A percentile compares a stretch with the other conserved stretches of the same genome.
Evolutionary conservation across 2,329 filamentous ascomycete genomes (phyloP).

Genomic region (Talaromyces pinophilus): DNA sequence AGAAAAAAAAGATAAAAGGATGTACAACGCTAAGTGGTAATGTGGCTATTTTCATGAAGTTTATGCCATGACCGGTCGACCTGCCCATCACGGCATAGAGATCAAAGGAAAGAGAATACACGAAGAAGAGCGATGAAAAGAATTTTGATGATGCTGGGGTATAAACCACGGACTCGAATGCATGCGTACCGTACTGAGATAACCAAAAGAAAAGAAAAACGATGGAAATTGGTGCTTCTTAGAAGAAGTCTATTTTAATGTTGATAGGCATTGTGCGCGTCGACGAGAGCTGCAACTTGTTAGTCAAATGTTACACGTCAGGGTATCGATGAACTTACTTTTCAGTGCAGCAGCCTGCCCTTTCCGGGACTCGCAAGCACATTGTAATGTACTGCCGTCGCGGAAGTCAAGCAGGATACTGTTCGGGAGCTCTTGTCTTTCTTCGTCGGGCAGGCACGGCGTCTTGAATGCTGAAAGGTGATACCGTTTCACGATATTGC

Average conservation of each 20-base stretch:
- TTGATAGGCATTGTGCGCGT: slow-evolving; percentile 37
- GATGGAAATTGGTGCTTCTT: slow-evolving; percentile 6
- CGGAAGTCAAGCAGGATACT: slow-evolving; percentile 68
- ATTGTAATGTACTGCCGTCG: slow-evolving; percentile 64
- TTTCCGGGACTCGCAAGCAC: slow-evolving; percentile 60
- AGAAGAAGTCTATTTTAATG: slow-evolving; percentile 4
- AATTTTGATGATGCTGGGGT: slow-evolving; percentile 31
- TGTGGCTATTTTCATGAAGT: slow-evolving; percentile 11
- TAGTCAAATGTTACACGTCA: slow-evolving; percentile 13
- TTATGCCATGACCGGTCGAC: slow-evolving; percentile 4
- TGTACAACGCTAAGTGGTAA: slow-evolving; percentile 14
- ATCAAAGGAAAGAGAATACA: slow-evolving; percentile 3
- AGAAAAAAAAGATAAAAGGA: not conserved
- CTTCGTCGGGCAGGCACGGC: slow-evolving; percentile 83
- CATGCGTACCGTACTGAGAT: slow-evolving; percentile 23
- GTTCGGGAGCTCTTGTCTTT: slow-evolving; percentile 88
- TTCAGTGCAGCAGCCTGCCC: slow-evolving; percentile 55
- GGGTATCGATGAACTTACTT: slow-evolving; percentile 41
- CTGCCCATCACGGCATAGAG: not conserved
- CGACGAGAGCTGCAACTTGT: slow-evolving; percentile 40
- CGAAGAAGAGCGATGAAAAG: slow-evolving; percentile 21
- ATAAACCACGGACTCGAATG: slow-evolving; percentile 36
- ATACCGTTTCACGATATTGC: slow-evolving; percentile 72
- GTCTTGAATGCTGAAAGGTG: slow-evolving; percentile 80
- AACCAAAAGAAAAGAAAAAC: slow-evolving; percentile 3